Evolutionary conservation across 306 rosid species (phyloP), one percentile per base, ranked within the genome.

Genomic region (Medicago ruthenica): DNA sequence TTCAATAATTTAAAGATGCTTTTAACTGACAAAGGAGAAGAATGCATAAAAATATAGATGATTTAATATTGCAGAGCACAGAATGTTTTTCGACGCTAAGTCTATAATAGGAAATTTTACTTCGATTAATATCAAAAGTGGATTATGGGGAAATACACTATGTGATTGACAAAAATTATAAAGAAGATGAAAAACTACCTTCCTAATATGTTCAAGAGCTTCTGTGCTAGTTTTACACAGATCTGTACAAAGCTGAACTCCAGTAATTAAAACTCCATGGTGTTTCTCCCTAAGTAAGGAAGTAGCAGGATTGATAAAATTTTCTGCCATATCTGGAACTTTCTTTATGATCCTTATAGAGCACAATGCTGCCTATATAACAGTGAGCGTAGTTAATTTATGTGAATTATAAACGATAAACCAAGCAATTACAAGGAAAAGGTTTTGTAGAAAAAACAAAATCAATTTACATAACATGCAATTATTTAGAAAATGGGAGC

Each of bases 261-360:
- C 99, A 59, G 99, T 92, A 74, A 95, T 92, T 83, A 95, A 82
- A 79, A 92, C 99, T 16, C 99, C 99, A 67, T 95, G 99, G 81
- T 95, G 98, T 76, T 95, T 95, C 91, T 92, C 99, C 89, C 84
- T 89, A 63, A 95, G 96, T 80, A 95, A 90, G 57, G 93, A 74
- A 80, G 91, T 91, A 76, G 99, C 91, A 75, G 97, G 90, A 75
- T 90, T 90, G 76, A 95, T 84, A 83, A 95, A 92, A 82, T 88
- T 95, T 83, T 95, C 99, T 4, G 97, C 98, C 89, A 95, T 82
- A 80, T 95, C 99, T 59, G 99, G 99, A 74, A 95, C 99, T 83
- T 95, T 95, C 96, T 72, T 95, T 83, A 92, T 85, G 81, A 95
- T 95, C 85, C 99, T 89, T 89, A 92, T 89, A 22, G 98, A 85